Evolutionary conservation across 345 rosid genomes (phyloP), one percentile per base, ranked within the genome.

Genomic region (Eutrema yunnanense): DNA sequence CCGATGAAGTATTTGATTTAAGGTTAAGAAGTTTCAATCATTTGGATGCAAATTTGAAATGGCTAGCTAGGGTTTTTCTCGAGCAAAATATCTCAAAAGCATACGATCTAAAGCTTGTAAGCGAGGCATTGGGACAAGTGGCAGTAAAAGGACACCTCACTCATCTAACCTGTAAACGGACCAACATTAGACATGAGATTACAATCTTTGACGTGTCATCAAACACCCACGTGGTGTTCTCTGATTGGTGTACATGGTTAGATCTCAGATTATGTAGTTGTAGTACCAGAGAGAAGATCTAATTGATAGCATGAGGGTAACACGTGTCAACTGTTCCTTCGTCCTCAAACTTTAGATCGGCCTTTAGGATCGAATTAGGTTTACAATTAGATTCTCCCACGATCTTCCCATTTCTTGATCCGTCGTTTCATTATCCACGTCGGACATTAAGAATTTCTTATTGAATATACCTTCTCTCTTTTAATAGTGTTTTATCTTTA

Each of bases 181-280:
- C 42, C 50, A 53, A 65, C 77, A 65, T 29, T 16, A 65, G 65
- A 73, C 59, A 73, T 73, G 50, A 47, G 52, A 37, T 48, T 57
- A 16, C 32, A 40, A 37, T 34, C 26, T 19, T 58, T 58, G 78
- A 73, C 32, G 73, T 59, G 78, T 59, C 68, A 34, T 42, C 27
- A 48, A 32, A 43, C 32, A 33, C 43, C 78, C 78, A 74, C 33
- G 67, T 74, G 78, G 67, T 67, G 4, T 26, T 50, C 62, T 59
- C 8, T 67, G 40, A 59, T 74, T 67, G 67, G 73, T 33, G 2
- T 1, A 9, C 47, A 53, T 13, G 11, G 38, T 42, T 66, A 66
- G 26, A 57, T 73, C 53, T 65, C 60, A 73, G 78, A 73, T 73
- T 73, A 57, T 67, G 67, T 65, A 48, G 78, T 54, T 66, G 47